Conservation (phyloP, 176 grass and related monocot species). For the Triticum dicoccoides region DNA sequence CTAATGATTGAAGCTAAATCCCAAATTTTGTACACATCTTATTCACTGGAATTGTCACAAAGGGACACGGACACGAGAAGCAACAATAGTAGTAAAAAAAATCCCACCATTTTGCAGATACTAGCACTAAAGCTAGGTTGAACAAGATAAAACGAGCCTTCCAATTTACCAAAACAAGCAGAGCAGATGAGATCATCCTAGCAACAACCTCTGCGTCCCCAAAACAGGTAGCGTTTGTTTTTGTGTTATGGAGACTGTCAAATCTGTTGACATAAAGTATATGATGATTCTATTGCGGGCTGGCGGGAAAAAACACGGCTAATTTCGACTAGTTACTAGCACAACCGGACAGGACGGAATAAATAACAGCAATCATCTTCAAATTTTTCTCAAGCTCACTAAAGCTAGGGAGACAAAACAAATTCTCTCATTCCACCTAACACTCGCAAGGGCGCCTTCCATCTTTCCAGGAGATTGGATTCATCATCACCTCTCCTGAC, state of each 20-base stretch:
- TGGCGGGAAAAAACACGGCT: conserved; percentile 18
- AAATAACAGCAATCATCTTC: conserved; percentile 24
- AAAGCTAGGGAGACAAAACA: conserved; percentile 19
- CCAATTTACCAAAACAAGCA: neutral
- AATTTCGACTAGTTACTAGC: conserved; percentile 32
- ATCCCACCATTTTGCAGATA: too few relatives aligned
- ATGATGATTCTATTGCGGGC: conserved; percentile 9
- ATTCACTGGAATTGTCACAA: too few relatives aligned
- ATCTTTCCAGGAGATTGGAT: neutral
- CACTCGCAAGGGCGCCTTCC: neutral
- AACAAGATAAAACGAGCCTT: neutral
- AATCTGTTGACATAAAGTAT: conserved; percentile 10
- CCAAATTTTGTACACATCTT: too few relatives aligned
- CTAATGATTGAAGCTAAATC: too few relatives aligned
- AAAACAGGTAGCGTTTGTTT: conserved; percentile 5
- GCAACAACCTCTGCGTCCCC: neutral
- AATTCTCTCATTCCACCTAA: conserved; percentile 1
- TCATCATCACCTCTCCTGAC: conserved; percentile 56
- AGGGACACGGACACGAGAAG: too few relatives aligned
- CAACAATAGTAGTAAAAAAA: too few relatives aligned
- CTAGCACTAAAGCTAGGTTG: neutral
- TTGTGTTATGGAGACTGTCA: conserved; percentile 24
- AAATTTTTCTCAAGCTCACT: conserved; percentile 22
- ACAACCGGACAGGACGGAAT: conserved; percentile 1
- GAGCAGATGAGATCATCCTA: neutral